A percentile compares a stretch with the other conserved stretches of the same genome.
Conservation (phyloP, 2,329 filamentous ascomycete genomes). For the Podosphaera fusca region DNA sequence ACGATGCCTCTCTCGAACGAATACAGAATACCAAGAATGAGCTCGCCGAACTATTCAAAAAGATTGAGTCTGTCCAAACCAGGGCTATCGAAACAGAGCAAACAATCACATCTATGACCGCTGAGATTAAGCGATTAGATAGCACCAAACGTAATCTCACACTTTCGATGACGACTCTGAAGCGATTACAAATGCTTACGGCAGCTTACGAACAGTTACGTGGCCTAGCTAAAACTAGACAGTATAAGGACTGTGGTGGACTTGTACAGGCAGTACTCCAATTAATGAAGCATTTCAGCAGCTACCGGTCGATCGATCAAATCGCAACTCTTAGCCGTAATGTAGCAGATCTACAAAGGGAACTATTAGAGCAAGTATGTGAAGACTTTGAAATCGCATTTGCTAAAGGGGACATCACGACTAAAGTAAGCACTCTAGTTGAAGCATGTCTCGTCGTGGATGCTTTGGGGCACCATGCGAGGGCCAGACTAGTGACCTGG, state of each 20-base stretch:
- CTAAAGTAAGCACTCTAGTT: conserved; percentile 45
- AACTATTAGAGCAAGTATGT: conserved; percentile 90
- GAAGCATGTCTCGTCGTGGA: conserved; percentile 92
- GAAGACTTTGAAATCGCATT: conserved; percentile 96
- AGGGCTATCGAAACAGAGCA: conserved; percentile 82
- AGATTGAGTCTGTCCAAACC: conserved; percentile 80
- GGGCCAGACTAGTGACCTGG: conserved; percentile 69
- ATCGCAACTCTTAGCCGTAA: conserved; percentile 83
- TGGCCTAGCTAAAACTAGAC: conserved; percentile 58
- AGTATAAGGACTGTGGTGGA: conserved; percentile 88
- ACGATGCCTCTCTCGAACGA: conserved; percentile 68
- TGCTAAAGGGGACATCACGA: conserved; percentile 59
- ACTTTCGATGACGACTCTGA: conserved; percentile 90
- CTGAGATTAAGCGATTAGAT: conserved; percentile 92
- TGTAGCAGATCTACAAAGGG: conserved; percentile 78
- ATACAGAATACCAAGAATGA: conserved; percentile 84
- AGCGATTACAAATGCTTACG: conserved; percentile 92
- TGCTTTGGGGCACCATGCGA: conserved; percentile 70
- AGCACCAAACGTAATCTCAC: conserved; percentile 93
- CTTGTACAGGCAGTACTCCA: conserved; percentile 86
- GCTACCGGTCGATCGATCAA: conserved; percentile 91
- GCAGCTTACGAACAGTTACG: conserved; percentile 95
- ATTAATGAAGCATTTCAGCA: conserved; percentile 96
- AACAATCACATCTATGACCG: conserved; percentile 94
- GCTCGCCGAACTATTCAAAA: conserved; percentile 71